Percentiles rank a stretch among this genome's conserved stretches.
These are phyloP conservation scores for Cytospora mali DNA, from an alignment of 2,329 filamentous ascomycete species.

Conservation along the genomic window DNA sequence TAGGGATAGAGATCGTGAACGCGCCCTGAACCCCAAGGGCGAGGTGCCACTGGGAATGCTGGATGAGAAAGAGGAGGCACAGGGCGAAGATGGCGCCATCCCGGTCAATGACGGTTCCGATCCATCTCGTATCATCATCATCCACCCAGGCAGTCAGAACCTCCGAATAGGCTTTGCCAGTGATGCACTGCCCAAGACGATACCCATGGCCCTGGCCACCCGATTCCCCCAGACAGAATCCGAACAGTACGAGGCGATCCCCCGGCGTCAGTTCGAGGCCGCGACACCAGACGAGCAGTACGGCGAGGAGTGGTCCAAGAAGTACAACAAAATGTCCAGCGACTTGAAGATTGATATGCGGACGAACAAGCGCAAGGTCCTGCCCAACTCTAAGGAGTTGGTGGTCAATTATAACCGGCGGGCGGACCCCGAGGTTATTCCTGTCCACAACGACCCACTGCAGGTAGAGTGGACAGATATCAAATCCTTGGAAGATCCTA, in stretches of 20 bases:
- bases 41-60: constrained; percentile 64
- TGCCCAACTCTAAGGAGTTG: constrained; percentile 96
- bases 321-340: constrained; percentile 78
- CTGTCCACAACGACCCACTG: constrained; percentile 91
- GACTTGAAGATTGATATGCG: constrained; percentile 92
- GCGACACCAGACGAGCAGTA: constrained; percentile 76
- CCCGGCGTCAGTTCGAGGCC: constrained; percentile 67
- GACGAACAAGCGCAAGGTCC: constrained; percentile 87
- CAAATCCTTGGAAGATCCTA: constrained; percentile 64
- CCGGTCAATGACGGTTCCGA: constrained; percentile 64
- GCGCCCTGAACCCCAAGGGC: constrained; percentile 75
- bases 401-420: constrained; percentile 93
- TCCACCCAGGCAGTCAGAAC: constrained; percentile 95
- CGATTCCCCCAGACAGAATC: constrained; percentile 79
- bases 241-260: constrained; percentile 79
- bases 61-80: constrained; percentile 56
- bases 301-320: constrained; percentile 76
- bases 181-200: constrained; percentile 89
- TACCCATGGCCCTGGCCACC: constrained; percentile 89
- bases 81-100: constrained; percentile 41
- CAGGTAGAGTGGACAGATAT: constrained; percentile 96
- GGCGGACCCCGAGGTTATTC: constrained; percentile 81
- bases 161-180: constrained; percentile 93
- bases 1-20: constrained; percentile 73
- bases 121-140: constrained; percentile 89